phyloP scores from a whole-genome alignment of 768 basidiomycete species.

The Naganishia antarctica region DNA sequence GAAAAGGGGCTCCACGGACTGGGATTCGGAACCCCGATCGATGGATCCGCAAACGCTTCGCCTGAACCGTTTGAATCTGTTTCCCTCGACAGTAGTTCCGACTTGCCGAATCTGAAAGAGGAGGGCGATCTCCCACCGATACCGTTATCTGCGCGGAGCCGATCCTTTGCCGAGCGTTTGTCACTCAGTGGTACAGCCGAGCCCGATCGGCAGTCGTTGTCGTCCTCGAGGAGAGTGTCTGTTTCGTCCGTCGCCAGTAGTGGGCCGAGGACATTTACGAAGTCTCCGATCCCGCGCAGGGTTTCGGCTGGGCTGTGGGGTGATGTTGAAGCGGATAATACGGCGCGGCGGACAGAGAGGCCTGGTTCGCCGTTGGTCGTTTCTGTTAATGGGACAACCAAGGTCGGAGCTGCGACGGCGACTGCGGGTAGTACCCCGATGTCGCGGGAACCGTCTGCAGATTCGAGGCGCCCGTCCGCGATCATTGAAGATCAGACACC shows the following conservation, averaged over 20 bases:
- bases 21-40: neutral
- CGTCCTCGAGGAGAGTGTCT: conserved; percentile 9
- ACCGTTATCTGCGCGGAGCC: neutral
- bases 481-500: neutral
- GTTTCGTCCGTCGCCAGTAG: neutral
- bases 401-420: neutral
- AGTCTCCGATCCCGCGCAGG: neutral
- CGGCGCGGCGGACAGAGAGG: too few species aligned
- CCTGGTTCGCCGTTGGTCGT: neutral
- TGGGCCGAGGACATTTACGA: neutral
- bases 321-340: neutral
- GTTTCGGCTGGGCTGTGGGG: conserved; percentile 8
- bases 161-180: neutral
- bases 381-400: neutral
- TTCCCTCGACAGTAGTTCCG: neutral
- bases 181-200: neutral
- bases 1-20: neutral
- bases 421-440: neutral
- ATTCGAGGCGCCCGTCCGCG: neutral
- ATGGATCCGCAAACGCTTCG: neutral
- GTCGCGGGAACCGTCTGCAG: neutral
- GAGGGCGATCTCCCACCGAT: neutral
- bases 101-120: neutral
- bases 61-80: conserved; percentile 4
- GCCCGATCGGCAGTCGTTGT: neutral